Conservation (phyloP, 139 green algal species). For the Micromonas commoda region DNA sequence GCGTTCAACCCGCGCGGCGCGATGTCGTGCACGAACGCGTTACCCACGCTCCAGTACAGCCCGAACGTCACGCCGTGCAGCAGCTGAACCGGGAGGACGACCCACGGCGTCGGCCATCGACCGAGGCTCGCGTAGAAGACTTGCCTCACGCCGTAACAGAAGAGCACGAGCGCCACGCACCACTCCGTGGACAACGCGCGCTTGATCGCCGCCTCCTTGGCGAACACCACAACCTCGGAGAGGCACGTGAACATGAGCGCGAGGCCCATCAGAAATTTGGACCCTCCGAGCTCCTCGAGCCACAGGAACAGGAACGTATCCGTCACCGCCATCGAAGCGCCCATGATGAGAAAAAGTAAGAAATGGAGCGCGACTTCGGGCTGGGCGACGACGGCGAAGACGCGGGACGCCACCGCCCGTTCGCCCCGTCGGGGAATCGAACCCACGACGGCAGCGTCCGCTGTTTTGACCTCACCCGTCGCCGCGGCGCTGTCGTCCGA, state of each 20-base stretch:
- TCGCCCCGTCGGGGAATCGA: neutral
- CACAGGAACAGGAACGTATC: slow-evolving; percentile 30
- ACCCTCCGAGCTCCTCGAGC: neutral
- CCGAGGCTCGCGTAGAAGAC: slow-evolving; percentile 41
- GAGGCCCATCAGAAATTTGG: slow-evolving; percentile 17
- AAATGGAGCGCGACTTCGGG: neutral
- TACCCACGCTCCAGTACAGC: slow-evolving; percentile 28
- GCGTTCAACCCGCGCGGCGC: neutral
- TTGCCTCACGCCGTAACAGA: slow-evolving; percentile 31
- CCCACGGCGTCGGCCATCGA: slow-evolving; percentile 26
- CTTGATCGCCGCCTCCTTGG: slow-evolving; percentile 24
- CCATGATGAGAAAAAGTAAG: neutral
- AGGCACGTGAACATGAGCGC: slow-evolving; percentile 23
- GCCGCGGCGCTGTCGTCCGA: neutral
- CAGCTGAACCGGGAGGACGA: slow-evolving; percentile 48
- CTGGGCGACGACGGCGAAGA: neutral
- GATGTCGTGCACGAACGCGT: neutral
- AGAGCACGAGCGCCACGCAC: neutral
- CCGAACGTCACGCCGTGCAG: slow-evolving; percentile 56
- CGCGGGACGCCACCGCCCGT: neutral
- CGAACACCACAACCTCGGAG: slow-evolving; percentile 46
- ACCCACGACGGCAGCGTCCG: neutral
- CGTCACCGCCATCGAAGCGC: slow-evolving; percentile 9
- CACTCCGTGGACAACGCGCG: slow-evolving; percentile 4
- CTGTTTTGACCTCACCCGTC: neutral